Base-by-base conservation (phyloP, 345 rosid genomes). In the Sonneratia alba region DNA sequence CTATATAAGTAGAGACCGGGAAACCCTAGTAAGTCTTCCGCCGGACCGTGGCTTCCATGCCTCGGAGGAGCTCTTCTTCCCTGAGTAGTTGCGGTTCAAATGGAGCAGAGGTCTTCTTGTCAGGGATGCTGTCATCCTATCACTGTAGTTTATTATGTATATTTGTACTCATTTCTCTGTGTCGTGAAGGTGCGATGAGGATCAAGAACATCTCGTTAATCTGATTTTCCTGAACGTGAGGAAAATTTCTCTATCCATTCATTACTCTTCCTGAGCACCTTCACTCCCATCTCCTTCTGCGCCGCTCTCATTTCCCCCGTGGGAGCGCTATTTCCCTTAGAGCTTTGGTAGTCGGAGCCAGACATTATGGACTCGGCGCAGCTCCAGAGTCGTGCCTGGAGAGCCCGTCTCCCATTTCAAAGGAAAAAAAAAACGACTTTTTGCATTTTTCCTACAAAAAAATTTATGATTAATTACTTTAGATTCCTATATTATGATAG, bases 151-250 rank as follows among this genome's bases (percentile, higher is more conserved):
- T 16, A 53, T 53, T 16, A 1, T 3, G 57, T 55, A 40, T 14
- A 38, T 18, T 21, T n/a, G 53, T 2, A 7, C 57, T 10, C 21
- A 34, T 37, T 70, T 61, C 1, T 36, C 21, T 1, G 43, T 6
- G 62, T 6, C 16, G 0, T 69, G 74, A 65, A 27, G 73, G 75
- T 73, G 77, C 79, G 71, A 24, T 76, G 82, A 79, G 32, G 82
- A 72, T 51, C 3, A 21, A 69, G 45, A 51, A 53, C 65, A 76
- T 79, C 82, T 76, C 82, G 82, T 76, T 79, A 79, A 79, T 79
- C 79, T 67, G 82, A 79, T 62, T 32, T 65, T 15, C 19, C 18
- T 57, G 34, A 56, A 7, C 10, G 34, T 75, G 82, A 76, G 82
- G 82, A 79, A 37, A 72, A 79, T 68, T 59, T 65, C 21, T 65